Evolutionary conservation across 31 red algal genomes (phyloP).

Genomic region (Odonthalia washingtoniensis): DNA sequence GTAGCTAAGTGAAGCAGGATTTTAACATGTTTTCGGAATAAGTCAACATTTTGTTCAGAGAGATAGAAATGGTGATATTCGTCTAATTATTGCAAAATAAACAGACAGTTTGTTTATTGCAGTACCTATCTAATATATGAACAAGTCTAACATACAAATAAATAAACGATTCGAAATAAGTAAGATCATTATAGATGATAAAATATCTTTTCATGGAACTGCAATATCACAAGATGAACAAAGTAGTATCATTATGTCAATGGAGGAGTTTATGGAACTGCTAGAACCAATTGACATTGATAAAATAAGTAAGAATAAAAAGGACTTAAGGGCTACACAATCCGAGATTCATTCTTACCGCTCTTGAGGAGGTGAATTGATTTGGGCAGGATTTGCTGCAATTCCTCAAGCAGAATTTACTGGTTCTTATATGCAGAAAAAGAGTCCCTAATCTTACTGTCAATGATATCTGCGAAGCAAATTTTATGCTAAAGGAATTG

Average conservation of each 20-base stretch:
- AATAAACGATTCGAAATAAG: constrained; percentile 21
- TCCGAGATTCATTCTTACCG: not conserved
- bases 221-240: not conserved
- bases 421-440: constrained; percentile 14
- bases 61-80: not conserved
- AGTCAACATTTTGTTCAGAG: constrained; percentile 37
- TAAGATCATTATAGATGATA: not conserved
- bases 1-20: not conserved
- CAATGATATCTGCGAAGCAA: not conserved
- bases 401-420: constrained; percentile 2
- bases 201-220: constrained; percentile 22
- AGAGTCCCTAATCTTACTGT: not conserved
- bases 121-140: not conserved
- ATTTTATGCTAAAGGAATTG: not conserved
- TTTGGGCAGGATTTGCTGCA: not conserved
- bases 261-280: constrained; percentile 28
- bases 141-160: not conserved
- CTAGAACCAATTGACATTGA: constrained; percentile 5
- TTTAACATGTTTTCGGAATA: not conserved
- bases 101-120: constrained; percentile 29
- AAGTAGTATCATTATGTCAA: constrained; percentile 13
- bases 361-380: not conserved
- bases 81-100: constrained; percentile 25
- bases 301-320: not conserved
- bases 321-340: not conserved